A percentile compares a stretch with the other conserved stretches of the same genome.
Conservation (phyloP, 257 asterid species). For the Phtheirospermum japonicum region DNA sequence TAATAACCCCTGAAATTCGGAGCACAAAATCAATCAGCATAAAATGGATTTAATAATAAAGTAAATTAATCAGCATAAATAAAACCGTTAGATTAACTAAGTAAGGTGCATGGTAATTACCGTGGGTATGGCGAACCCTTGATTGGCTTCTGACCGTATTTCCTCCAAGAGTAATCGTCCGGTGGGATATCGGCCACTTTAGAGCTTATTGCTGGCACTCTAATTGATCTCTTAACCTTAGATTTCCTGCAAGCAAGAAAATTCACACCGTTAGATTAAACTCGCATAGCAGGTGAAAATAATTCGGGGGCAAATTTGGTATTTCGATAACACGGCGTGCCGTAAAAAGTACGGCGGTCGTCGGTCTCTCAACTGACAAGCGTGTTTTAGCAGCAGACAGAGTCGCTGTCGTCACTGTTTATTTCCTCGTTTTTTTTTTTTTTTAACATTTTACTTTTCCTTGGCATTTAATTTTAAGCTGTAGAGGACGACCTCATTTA, state of each 20-base stretch:
- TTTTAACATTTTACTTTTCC: not conserved
- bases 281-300: no score
- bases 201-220: conserved; percentile 74
- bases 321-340: not conserved
- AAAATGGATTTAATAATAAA: not conserved
- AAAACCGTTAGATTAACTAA: not conserved
- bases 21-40: not conserved
- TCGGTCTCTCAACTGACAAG: conserved; percentile 21
- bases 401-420: no score
- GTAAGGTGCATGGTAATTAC: conserved; percentile 42
- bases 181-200: conserved; percentile 66
- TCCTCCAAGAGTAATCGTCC: conserved; percentile 78
- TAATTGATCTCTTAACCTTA: conserved; percentile 41
- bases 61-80: not conserved
- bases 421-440: no score
- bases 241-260: conserved; percentile 48
- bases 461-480: not conserved
- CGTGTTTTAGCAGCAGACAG: no score
- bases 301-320: conserved; percentile 17
- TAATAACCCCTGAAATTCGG: conserved; percentile 64
- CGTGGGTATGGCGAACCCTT: conserved; percentile 87
- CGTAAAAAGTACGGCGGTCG: conserved; percentile 12
- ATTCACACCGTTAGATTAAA: not conserved
- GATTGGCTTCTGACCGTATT: conserved; percentile 83
- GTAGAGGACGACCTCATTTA: not conserved